Percentiles rank a stretch among this genome's conserved stretches.
phyloP scores from a whole-genome alignment of 2,329 filamentous ascomycete species.

The Lanzia echinophila region DNA sequence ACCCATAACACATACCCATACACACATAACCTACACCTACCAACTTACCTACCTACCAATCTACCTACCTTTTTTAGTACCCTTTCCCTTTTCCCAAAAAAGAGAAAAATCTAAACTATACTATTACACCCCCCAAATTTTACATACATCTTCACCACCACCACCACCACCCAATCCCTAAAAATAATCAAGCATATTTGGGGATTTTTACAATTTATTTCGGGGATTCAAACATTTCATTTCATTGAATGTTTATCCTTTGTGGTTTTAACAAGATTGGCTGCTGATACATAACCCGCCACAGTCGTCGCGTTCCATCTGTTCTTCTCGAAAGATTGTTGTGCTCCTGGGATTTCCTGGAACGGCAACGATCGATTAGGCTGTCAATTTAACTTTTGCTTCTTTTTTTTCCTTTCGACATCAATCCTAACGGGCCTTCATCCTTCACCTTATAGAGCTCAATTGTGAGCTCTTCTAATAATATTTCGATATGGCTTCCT shows the following conservation, averaged over 20 bases:
- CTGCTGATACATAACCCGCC: background rate
- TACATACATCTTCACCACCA: background rate
- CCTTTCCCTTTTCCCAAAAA: background rate
- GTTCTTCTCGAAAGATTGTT: background rate
- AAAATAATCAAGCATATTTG: background rate
- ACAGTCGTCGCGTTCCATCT: slow-evolving; percentile 21
- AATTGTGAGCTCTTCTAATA: slow-evolving; percentile 16
- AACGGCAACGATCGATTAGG: slow-evolving; percentile 6
- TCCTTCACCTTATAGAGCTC: slow-evolving; percentile 13
- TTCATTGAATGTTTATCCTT: slow-evolving; percentile 7
- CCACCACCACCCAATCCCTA: background rate
- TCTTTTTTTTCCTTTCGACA: background rate
- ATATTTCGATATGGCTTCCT: slow-evolving; percentile 27
- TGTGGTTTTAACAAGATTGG: background rate
- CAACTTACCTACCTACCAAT: background rate
- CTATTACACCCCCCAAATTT: slow-evolving; percentile 3
- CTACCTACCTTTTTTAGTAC: no score
- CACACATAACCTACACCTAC: no score
- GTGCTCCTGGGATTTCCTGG: slow-evolving; percentile 14
- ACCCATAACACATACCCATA: no score
- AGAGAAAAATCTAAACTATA: no score
- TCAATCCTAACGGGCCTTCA: background rate
- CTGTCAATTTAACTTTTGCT: slow-evolving; percentile 17
- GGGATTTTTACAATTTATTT: slow-evolving; percentile 6
- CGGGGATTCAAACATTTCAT: background rate